Evolutionary conservation across 352 stramenopile genomes (phyloP), one percentile per base, ranked within the genome.

Genomic region (Globisporangium heterothallicum): DNA sequence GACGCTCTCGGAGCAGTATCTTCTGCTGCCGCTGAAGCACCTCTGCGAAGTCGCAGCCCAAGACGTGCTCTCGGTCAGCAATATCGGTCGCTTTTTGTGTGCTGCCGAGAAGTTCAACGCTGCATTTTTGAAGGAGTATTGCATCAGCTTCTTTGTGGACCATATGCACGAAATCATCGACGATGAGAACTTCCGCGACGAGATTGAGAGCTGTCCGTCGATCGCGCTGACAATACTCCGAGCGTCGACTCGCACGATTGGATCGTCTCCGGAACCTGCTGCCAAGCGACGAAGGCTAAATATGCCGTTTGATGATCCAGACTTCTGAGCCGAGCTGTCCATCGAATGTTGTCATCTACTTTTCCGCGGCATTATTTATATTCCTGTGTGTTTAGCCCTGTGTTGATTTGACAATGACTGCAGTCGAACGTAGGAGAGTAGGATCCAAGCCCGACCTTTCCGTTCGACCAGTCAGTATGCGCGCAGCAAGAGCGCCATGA

Each of bases 71-170:
- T 81, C 71, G 38, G 68, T 88, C 49, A 78, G 68, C 53, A 90
- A 91, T 44, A 59, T 91, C 43, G 78, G 76, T n/a, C 72, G 75
- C 25, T 88, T 94, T 27, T 61, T 94, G 42, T 86, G 66, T 57
- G 84, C 84, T 27, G 81, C 84, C 18, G 80, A 91, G 53, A 88
- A 88, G 45, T 91, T 86, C 68, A 88, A 90, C 49, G 84, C 84
- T n/a, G 61, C 65, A 51, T 92, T 78, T 57, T 53, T 94, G 55
- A 89, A 91, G 54, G 84, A 94, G 35, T 84, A 74, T 57, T 94
- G 84, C 53, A 58, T 94, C 36, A 78, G 64, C 41, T 91, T 81
- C 53, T 89, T 92, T 54, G 74, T 87, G 41, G 64, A 82, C 14
- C 76, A 92, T 65, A 76, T 82, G 53, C 67, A 70, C 35, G 78